Evolutionary conservation across 805 yeast genomes (phyloP).

Genomic region (Sungouiozyma ichnusensis): DNA sequence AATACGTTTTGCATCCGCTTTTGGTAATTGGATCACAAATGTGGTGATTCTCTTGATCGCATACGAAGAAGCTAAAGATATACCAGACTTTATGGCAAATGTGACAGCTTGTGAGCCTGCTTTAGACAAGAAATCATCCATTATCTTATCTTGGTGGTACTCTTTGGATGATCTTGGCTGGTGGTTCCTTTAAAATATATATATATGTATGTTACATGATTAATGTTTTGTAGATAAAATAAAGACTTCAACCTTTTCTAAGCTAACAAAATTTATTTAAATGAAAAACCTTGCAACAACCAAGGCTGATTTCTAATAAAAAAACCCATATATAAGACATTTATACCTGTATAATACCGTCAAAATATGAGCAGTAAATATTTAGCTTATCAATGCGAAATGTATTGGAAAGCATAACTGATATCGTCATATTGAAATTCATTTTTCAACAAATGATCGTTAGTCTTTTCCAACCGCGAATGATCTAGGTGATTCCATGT

Average conservation of each 20-base stretch:
- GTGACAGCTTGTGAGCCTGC: slow-evolving; percentile 76
- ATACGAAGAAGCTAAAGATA: slow-evolving; percentile 62
- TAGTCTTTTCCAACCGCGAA: slow-evolving; percentile 48
- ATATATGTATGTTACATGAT: no score
- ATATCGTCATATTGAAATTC: slow-evolving; percentile 63
- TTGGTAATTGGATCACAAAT: slow-evolving; percentile 35
- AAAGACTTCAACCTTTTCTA: no score
- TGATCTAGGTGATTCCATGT: slow-evolving; percentile 90
- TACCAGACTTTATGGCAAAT: slow-evolving; percentile 67
- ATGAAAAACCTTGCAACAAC: no score
- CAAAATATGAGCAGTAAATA: no score
- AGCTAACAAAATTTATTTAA: no score
- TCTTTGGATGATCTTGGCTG: not conserved
- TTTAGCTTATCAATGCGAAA: slow-evolving; percentile 47
- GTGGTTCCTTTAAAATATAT: not conserved
- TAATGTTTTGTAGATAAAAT: no score
- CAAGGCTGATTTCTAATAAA: no score
- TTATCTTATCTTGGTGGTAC: slow-evolving; percentile 9
- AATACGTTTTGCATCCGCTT: slow-evolving; percentile 41
- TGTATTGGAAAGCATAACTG: slow-evolving; percentile 84
- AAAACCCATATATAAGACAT: no score
- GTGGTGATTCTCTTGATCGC: slow-evolving; percentile 55
- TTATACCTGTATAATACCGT: not conserved
- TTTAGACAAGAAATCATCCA: slow-evolving; percentile 35
- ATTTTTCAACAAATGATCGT: slow-evolving; percentile 67